Percentiles rank a stretch among this genome's conserved stretches.
Conservation (phyloP, 495 filamentous ascomycete species). For the Amniculicola lignicola region DNA sequence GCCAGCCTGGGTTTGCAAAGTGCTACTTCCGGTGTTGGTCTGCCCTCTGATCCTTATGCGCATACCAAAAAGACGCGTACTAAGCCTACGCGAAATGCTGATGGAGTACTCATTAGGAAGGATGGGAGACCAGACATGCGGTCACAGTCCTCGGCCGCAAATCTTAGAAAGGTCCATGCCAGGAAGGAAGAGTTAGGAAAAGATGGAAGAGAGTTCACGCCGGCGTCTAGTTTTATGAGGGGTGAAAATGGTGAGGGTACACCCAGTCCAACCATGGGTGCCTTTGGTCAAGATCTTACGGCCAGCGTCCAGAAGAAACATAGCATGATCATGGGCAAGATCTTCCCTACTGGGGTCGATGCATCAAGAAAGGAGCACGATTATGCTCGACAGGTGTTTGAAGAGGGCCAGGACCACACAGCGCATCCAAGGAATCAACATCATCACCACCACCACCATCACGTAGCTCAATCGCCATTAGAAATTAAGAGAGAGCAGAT, state of each 20-base stretch:
- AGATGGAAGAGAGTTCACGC: constrained; percentile 13
- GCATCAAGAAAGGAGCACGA: constrained; percentile 20
- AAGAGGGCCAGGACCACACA: constrained; percentile 12
- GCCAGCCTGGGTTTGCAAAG: constrained; percentile 31
- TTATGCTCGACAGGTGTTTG: constrained; percentile 23
- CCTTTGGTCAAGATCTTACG: constrained; percentile 11
- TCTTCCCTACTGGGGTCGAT: constrained; percentile 26
- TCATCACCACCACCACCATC: constrained; percentile 21
- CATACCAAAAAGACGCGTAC: constrained; percentile 43
- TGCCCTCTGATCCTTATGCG: constrained; percentile 34
- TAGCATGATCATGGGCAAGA: constrained; percentile 22
- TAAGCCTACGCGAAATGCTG: constrained; percentile 44
- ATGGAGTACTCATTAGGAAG: constrained; percentile 46
- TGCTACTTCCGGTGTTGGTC: constrained; percentile 18
- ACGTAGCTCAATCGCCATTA: not conserved
- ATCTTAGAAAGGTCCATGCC: constrained; percentile 45
- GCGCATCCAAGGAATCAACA: not conserved
- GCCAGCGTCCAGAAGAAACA: constrained; percentile 27
- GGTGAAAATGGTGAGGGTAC: too few relatives aligned
- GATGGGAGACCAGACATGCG: constrained; percentile 47
- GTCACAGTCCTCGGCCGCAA: constrained; percentile 41
- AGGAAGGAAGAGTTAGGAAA: constrained; percentile 37
- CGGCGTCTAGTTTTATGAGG: constrained; percentile 14
- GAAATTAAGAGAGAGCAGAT: constrained; percentile 21
- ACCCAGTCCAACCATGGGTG: constrained; percentile 16